Percentiles rank a stretch among this genome's conserved stretches.
These are phyloP conservation scores for Pichiaceae sp. DNA, from an alignment of 1,139 yeast genomes.

Conservation along the genomic window DNA sequence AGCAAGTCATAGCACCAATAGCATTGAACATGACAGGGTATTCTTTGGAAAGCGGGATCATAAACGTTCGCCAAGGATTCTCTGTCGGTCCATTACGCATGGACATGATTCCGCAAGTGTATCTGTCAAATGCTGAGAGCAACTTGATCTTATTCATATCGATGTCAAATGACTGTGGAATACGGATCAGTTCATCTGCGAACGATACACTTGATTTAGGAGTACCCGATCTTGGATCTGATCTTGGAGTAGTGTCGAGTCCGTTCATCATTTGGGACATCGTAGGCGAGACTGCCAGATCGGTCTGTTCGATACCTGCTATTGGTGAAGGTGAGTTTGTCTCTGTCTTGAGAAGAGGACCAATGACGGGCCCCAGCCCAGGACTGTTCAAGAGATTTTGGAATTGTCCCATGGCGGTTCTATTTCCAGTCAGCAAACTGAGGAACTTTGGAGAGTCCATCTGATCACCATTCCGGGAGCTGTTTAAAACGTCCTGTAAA, in stretches of 20 bases:
- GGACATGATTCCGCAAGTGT: conserved; percentile 56
- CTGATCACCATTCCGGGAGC: background rate
- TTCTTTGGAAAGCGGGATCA: conserved; percentile 46
- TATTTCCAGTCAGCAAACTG: too few species aligned
- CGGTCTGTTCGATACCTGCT: too few species aligned
- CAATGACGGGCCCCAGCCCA: background rate
- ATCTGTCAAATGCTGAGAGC: conserved; percentile 31
- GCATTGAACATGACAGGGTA: conserved; percentile 54
- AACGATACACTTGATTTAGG: too few species aligned
- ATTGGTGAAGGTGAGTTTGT: too few species aligned
- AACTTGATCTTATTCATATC: conserved; percentile 22
- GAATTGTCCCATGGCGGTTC: background rate
- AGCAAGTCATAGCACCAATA: conserved; percentile 56
- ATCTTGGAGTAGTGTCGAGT: too few species aligned
- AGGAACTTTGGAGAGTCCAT: background rate
- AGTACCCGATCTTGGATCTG: too few species aligned
- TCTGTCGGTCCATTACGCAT: conserved; percentile 56
- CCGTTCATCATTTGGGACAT: too few species aligned
- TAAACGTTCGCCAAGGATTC: conserved; percentile 58
- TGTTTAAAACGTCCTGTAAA: background rate
- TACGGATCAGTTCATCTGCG: conserved; percentile 1
- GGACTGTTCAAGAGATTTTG: background rate
- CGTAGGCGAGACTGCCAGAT: too few species aligned
- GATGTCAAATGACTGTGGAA: conserved; percentile 16
- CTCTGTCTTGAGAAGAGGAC: too few species aligned